These are phyloP conservation scores for Ophiostoma perfectum DNA, from an alignment of 2,329 filamentous ascomycete genomes.

Conservation along the genomic window DNA sequence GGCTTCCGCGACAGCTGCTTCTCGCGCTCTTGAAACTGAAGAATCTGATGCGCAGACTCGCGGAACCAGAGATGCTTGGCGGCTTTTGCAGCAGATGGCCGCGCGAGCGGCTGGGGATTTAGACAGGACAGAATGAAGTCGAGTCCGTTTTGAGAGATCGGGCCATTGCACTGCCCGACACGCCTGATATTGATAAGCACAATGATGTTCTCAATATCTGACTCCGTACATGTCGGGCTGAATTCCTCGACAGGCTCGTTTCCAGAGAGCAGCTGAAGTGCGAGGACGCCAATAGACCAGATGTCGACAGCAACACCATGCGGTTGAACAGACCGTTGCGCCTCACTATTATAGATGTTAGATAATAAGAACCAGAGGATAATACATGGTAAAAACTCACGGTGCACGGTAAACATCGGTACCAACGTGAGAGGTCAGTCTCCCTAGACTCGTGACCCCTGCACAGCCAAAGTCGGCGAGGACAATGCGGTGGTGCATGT, in stretches of 20 bases:
- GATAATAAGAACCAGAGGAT: not conserved
- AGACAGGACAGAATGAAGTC: constrained; percentile 26
- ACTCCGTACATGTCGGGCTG: constrained; percentile 22
- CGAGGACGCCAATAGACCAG: constrained; percentile 48
- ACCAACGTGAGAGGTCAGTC: constrained; percentile 43
- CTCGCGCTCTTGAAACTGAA: constrained; percentile 21
- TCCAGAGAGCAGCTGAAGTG: constrained; percentile 33
- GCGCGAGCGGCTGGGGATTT: constrained; percentile 11
- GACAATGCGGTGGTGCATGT: constrained; percentile 42
- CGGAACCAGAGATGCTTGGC: constrained; percentile 24
- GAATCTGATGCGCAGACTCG: constrained; percentile 10
- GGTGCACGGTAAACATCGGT: constrained; percentile 47
- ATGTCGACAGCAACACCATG: constrained; percentile 43
- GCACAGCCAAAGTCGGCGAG: constrained; percentile 51
- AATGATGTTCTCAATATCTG: constrained; percentile 22
- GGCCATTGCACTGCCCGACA: not conserved
- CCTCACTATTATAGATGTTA: constrained; percentile 36
- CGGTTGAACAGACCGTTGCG: constrained; percentile 28
- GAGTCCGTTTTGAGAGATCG: constrained; percentile 21
- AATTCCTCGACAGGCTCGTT: constrained; percentile 27
- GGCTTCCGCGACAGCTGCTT: constrained; percentile 23
- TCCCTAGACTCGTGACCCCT: constrained; percentile 38
- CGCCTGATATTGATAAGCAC: constrained; percentile 19
- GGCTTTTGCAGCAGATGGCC: constrained; percentile 21
- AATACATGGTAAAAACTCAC: constrained; percentile 35